Evolutionary conservation across 2,329 filamentous ascomycete genomes (phyloP), one percentile per base, ranked within the genome.

Genomic region (Colletotrichum brevisporum): DNA sequence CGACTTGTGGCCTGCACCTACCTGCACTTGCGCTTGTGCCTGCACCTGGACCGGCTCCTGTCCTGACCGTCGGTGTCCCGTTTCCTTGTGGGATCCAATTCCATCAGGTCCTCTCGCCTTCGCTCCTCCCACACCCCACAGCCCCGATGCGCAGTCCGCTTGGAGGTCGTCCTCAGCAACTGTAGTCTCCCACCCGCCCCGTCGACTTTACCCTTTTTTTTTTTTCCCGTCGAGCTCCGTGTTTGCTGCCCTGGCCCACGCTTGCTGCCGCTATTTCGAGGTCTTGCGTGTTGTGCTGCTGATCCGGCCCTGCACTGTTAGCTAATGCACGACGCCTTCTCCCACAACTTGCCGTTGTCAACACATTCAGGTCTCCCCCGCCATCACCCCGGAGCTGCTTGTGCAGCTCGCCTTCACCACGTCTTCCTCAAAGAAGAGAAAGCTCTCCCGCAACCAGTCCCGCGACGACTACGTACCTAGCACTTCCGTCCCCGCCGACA

Each of bases 341-440:
- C 55, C 51, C 43, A 41, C 55, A 31, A 45, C 26, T 47, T 59
- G 8, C 31, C 31, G 31, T 36, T 36, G 43, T 57, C 55, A 26
- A 55, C 47, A 52, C 63, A 41, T 43, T 24, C 24, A 60, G 51
- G 31, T 47, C 56, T 63, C 47, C 53, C 55, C 58, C 50, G 52
- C 45, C 47, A 58, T 63, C 61, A 72, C 67, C 73, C 77, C 76
- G 81, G 88, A 90, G 88, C 88, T 90, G 88, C 88, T 76, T 75
- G 79, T 79, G 89, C 89, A 90, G 89, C 89, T 91, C 89, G 82
- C 85, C 80, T 84, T 87, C 89, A 91, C 86, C 81, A 91, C 89
- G 89, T 91, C 89, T 89, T 91, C 88, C 84, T 85, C 83, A 86
- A 91, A 91, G 89, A 91, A 91, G 89, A 86, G 89, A 85, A 91